Conservation (phyloP, 805 yeast species). For the Debaryomyces maramus region DNA sequence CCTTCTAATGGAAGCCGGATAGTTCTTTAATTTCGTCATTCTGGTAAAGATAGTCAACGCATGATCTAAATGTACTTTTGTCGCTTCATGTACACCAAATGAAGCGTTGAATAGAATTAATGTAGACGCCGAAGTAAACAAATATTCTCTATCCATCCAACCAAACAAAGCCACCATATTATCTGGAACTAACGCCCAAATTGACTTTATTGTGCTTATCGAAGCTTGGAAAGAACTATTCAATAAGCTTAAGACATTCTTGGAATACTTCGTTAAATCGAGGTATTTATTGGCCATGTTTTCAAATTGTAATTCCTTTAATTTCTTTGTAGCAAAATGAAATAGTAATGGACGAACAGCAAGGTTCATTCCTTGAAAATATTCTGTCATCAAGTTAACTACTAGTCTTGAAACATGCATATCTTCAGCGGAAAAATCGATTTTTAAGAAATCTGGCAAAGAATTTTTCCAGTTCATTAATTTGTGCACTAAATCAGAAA, state of each 20-base stretch:
- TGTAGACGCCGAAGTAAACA: conserved; percentile 76
- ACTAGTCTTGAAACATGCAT: conserved; percentile 62
- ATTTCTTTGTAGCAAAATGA: conserved; percentile 70
- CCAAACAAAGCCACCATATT: conserved; percentile 86
- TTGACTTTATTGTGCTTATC: conserved; percentile 67
- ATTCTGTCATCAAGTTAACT: conserved; percentile 78
- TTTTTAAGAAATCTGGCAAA: conserved; percentile 62
- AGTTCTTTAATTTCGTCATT: conserved; percentile 76
- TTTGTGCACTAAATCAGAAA: conserved; percentile 66
- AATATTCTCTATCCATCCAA: conserved; percentile 82
- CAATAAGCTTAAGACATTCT: conserved; percentile 62
- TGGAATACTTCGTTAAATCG: conserved; percentile 66
- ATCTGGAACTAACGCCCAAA: conserved; percentile 74
- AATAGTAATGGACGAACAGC: conserved; percentile 77
- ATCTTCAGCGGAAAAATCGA: conserved; percentile 57
- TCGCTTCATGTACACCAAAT: conserved; percentile 79
- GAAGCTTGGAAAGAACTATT: conserved; percentile 82
- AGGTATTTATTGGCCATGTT: conserved; percentile 50
- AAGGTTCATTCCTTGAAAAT: conserved; percentile 76
- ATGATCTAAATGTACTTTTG: conserved; percentile 69
- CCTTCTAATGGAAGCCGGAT: conserved; percentile 74
- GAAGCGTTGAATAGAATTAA: conserved; percentile 72
- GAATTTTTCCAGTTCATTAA: conserved; percentile 66
- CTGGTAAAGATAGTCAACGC: conserved; percentile 67
- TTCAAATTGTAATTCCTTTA: conserved; percentile 48